phyloP scores from a whole-genome alignment of 139 green algal genomes.

The Astrephomene gubernaculifera region DNA sequence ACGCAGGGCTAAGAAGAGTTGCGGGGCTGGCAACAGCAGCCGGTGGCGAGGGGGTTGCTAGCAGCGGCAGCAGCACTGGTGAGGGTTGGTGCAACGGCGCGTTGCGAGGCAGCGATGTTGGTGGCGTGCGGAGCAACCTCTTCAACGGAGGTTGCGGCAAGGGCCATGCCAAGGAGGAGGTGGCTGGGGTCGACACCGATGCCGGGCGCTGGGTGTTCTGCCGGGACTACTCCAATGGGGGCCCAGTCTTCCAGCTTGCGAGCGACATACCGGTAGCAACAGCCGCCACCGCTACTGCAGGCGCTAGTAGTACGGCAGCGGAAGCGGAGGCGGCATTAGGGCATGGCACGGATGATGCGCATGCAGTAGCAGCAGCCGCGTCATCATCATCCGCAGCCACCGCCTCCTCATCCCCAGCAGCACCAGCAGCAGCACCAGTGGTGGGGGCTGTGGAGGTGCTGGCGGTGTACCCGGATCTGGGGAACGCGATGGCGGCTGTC shows the following conservation, averaged over 20 bases:
- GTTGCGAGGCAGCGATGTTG: background rate
- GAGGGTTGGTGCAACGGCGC: background rate
- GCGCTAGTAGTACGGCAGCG: background rate
- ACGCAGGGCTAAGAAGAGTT: too few relatives aligned
- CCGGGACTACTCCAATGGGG: slow-evolving; percentile 80
- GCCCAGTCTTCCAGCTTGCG: slow-evolving; percentile 65
- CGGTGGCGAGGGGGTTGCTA: background rate
- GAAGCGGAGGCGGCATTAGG: background rate
- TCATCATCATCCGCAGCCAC: background rate
- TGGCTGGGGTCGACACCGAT: background rate
- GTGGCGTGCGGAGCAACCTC: background rate
- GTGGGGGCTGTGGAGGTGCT: slow-evolving; percentile 45
- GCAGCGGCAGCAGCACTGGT: background rate
- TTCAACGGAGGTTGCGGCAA: background rate
- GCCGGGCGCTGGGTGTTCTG: slow-evolving; percentile 52
- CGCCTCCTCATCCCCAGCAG: background rate
- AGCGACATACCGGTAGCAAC: background rate
- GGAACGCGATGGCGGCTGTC: background rate
- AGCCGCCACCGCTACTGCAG: background rate
- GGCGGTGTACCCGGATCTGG: slow-evolving; percentile 45
- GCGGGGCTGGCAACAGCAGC: too few relatives aligned
- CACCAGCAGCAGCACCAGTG: background rate
- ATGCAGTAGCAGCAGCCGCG: background rate
- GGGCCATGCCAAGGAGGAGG: too few relatives aligned
- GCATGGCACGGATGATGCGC: too few relatives aligned